Evolutionary conservation across 2,329 filamentous ascomycete species (phyloP).

Genomic region (Trichoderma afroharzianum): DNA sequence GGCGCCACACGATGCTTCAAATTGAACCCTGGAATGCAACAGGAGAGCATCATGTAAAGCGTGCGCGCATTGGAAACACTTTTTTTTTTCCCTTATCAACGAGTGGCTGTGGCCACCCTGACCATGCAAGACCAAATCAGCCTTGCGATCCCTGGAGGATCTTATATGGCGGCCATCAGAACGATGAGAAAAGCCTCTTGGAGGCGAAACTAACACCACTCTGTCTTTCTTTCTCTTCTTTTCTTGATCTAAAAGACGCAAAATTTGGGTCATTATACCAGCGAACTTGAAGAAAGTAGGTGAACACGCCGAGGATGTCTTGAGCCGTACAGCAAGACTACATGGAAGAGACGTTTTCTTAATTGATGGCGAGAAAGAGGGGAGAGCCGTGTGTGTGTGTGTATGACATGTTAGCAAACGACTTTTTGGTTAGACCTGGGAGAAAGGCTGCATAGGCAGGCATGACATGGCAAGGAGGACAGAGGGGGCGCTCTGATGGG

Average conservation of each 20-base stretch:
- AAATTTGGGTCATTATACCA: neutral
- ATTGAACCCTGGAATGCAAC: neutral
- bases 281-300: neutral
- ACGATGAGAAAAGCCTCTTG: neutral
- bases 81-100: neutral
- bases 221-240: neutral
- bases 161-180: neutral
- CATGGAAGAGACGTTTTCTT: neutral
- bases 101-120: neutral
- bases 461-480: neutral
- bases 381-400: neutral
- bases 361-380: neutral
- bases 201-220: neutral
- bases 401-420: neutral
- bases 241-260: neutral
- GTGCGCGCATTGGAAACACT: neutral
- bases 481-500: neutral
- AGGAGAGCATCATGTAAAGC: neutral
- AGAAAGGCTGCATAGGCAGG: neutral
- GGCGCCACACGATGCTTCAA: neutral
- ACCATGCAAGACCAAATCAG: neutral
- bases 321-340: neutral
- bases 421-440: slow-evolving; percentile 7
- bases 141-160: neutral
- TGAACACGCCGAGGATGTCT: neutral